Base-by-base conservation (phyloP, 306 rosid genomes). In the Elaeagnus macrophylla region DNA sequence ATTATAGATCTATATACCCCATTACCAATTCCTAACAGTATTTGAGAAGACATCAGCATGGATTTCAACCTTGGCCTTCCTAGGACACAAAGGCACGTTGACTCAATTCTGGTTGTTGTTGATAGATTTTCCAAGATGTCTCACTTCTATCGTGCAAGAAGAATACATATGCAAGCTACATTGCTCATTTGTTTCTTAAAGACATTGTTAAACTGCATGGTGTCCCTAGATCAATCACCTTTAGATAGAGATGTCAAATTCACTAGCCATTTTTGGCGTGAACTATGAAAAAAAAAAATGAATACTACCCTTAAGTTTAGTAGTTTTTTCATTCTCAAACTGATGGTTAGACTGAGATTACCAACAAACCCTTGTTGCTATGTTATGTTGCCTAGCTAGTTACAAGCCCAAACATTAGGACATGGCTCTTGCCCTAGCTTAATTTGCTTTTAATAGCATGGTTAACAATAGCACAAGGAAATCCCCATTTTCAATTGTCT, bases 21-120 rank as follows among this genome's bases (percentile, higher is more conserved):
- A 1, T 52, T 35, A 7, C 3, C 0, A 1, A 0, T 52, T 1
- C 40, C 2, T 0, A 5, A 3, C 7, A 6, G 0, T 0, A 12
- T 35, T 1, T 52, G 17, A 39, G 56, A 12, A 1, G 56, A 52
- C 1, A 10, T 52, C 0, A 2, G 4, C 1, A 52, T 52, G 16
- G 56, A 52, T 20, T 52, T 52, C 25, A 39, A 25, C 2, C 56
- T 25, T 2, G 56, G 17, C 8, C 0, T 52, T 0, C 16, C 41
- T 25, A 20, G 0, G 2, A 32, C 56, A 0, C 25, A 7, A 6
- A 10, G 1, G 9, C 1, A 9, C 0, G 0, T 18, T 3, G 36
- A 16, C 5, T 52, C 14, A 1, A 6, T 52, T 11, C 0, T 10
- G 8, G 15, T 35, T 6, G 41, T 32, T 7, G 15, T 52, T 9